phyloP scores from a whole-genome alignment of 352 stramenopile species.

The Nothophytophthora sp. region DNA sequence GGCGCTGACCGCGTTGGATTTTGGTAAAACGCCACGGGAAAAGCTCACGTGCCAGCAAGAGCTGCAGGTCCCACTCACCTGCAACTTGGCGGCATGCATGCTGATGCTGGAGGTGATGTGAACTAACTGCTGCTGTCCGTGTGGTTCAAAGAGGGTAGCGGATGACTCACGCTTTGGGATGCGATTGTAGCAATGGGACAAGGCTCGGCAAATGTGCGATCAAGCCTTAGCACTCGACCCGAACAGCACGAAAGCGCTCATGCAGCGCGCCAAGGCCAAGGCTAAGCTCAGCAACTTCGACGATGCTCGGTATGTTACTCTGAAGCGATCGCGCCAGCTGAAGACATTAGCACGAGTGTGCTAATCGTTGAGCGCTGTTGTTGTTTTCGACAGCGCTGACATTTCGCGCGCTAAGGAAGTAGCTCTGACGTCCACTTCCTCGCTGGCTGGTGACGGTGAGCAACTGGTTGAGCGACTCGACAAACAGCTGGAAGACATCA shows the following conservation, averaged over 20 bases:
- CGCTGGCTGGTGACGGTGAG: neutral
- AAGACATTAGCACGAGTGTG: neutral
- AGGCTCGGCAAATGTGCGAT: constrained; percentile 58
- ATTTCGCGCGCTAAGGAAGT: constrained; percentile 37
- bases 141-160: too few species aligned
- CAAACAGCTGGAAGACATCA: constrained; percentile 52
- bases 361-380: neutral
- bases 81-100: constrained; percentile 78
- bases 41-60: constrained; percentile 45
- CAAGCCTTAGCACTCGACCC: constrained; percentile 54
- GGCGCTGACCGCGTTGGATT: constrained; percentile 69
- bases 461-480: constrained; percentile 33
- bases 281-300: constrained; percentile 51
- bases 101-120: constrained; percentile 57
- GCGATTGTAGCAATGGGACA: constrained; percentile 58
- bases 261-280: constrained; percentile 65
- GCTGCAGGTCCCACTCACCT: constrained; percentile 72
- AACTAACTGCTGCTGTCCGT: neutral
- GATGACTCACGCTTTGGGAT: neutral
- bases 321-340: neutral
- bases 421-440: constrained; percentile 12
- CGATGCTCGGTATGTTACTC: constrained; percentile 46
- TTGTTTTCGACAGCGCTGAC: constrained; percentile 29
- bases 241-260: constrained; percentile 49
- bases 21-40: constrained; percentile 36